Evolutionary conservation across 345 rosid species (phyloP).

Genomic region (Salix exigua): DNA sequence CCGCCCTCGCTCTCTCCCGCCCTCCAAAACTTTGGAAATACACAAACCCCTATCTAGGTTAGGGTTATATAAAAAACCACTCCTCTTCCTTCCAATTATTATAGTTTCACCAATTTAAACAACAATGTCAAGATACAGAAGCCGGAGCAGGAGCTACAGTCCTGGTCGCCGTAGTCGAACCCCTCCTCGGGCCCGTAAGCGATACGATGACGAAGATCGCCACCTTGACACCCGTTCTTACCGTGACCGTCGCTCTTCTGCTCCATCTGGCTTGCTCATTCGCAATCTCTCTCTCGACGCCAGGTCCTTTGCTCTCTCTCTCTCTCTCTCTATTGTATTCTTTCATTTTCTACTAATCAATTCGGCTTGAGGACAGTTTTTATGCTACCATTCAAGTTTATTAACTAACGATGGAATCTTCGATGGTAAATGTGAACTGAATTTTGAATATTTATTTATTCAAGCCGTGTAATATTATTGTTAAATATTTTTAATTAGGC

Average conservation of each 20-base stretch:
- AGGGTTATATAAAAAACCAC: constrained; percentile 16
- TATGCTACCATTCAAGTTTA: neutral
- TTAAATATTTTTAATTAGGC: neutral
- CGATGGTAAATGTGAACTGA: no score
- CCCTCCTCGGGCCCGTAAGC: constrained; percentile 56
- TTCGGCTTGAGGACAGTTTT: neutral
- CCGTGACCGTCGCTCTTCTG: constrained; percentile 73
- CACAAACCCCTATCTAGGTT: constrained; percentile 7
- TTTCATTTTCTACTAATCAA: neutral
- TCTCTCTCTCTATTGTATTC: neutral
- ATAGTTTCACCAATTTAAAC: neutral
- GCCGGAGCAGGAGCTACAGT: constrained; percentile 78
- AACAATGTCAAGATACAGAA: constrained; percentile 60
- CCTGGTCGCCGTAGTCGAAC: constrained; percentile 67
- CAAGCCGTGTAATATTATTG: neutral
- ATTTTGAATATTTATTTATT: neutral
- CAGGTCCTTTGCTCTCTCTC: constrained; percentile 41
- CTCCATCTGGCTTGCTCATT: constrained; percentile 84
- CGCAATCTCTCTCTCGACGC: constrained; percentile 94
- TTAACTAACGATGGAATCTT: neutral
- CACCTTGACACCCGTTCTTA: constrained; percentile 43
- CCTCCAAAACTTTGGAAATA: constrained; percentile 34
- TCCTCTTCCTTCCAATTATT: neutral
- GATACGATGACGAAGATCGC: constrained; percentile 50
- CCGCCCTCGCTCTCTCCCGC: neutral